Percentiles rank a stretch among this genome's conserved stretches.
Evolutionary conservation across 176 grass and related monocot genomes (phyloP).

Genomic region (Raddia guianensis): DNA sequence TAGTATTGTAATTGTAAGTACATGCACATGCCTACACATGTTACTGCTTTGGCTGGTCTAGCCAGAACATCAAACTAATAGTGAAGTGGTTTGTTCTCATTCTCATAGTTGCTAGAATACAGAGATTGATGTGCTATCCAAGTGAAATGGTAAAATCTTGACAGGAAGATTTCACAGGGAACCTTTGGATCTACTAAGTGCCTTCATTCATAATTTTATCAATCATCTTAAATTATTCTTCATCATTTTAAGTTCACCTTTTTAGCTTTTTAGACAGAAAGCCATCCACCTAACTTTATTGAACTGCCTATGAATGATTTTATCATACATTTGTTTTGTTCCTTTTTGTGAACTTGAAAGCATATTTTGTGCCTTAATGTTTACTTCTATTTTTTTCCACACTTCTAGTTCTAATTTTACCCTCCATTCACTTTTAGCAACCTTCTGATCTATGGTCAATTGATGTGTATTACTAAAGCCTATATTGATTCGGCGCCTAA

Average conservation of each 20-base stretch:
- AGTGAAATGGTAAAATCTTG: not conserved
- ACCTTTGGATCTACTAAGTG: not conserved
- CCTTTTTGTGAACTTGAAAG: not conserved
- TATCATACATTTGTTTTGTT: constrained; percentile 5
- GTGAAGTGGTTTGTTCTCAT: not conserved
- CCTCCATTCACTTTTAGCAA: not conserved
- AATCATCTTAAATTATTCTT: not conserved
- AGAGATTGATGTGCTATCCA: not conserved
- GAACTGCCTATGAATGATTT: not conserved
- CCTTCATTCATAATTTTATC: not conserved
- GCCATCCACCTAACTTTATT: not conserved
- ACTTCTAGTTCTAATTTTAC: not conserved
- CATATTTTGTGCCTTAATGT: not conserved
- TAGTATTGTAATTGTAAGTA: not conserved
- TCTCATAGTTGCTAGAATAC: not conserved
- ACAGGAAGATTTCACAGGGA: not conserved
- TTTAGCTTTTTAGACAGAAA: not conserved
- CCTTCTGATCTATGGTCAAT: not conserved
- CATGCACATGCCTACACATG: not conserved
- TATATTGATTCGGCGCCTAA: not conserved
- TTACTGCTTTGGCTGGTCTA: not conserved
- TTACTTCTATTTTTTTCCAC: not conserved
- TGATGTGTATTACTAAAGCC: not conserved
- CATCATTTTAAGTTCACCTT: constrained; percentile 4
- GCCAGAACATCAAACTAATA: not conserved